phyloP scores from a whole-genome alignment of 148 eudicot species.

The Cornus florida region DNA sequence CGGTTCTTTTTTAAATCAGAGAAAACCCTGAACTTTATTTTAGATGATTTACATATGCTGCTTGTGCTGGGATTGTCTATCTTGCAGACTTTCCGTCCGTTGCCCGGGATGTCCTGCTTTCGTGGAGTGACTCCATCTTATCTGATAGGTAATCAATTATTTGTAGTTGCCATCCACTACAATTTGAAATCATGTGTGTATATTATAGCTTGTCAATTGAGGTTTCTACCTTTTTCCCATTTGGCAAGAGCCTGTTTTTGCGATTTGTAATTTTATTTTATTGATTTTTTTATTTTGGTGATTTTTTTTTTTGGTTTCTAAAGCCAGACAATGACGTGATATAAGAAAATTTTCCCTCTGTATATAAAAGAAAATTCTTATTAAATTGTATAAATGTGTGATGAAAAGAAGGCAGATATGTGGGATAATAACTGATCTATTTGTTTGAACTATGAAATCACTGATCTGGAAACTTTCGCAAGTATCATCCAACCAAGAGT shows the following conservation, averaged over 20 bases:
- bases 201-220: not conserved
- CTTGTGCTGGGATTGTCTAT: not conserved
- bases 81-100: conserved; percentile 78
- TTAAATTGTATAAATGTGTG: not conserved
- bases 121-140: conserved; percentile 79
- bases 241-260: conserved; percentile 9
- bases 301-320: not conserved
- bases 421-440: not conserved
- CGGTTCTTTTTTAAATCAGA: not conserved
- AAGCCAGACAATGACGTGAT: not conserved
- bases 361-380: not conserved
- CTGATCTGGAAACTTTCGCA: not conserved
- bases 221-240: not conserved
- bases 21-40: not conserved
- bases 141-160: conserved; percentile 42
- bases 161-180: not conserved
- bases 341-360: not conserved
- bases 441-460: not conserved
- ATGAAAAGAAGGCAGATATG: not conserved
- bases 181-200: not conserved
- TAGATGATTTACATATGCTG: not conserved
- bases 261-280: not conserved
- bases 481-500: too few species aligned
- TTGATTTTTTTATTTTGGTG: not conserved
- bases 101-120: conserved; percentile 82